A percentile compares a stretch with the other conserved stretches of the same genome.
Evolutionary conservation across 2,329 filamentous ascomycete genomes (phyloP).

Genomic region (Colletotrichum sp.): DNA sequence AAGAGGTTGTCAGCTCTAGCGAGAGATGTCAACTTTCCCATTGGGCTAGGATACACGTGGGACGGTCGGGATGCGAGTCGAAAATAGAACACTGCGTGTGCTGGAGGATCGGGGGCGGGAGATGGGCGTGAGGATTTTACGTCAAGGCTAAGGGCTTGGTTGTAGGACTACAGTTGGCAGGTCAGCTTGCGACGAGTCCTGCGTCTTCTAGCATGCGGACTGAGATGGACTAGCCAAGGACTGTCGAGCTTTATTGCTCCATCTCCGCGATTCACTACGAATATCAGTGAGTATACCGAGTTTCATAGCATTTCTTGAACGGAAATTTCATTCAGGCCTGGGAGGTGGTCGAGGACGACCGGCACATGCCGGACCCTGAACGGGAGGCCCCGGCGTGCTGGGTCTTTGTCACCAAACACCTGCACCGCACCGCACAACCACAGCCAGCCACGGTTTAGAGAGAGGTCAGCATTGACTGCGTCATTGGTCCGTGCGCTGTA

Average conservation of each 20-base stretch:
- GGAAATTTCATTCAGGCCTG: neutral
- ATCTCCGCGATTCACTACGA: neutral
- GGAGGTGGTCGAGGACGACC: neutral
- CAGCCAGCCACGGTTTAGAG: rapidly evolving
- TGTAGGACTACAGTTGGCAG: neutral
- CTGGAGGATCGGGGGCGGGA: neutral
- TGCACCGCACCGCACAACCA: neutral
- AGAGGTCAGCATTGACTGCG: neutral
- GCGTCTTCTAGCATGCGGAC: neutral
- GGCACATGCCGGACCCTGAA: constrained; percentile 7
- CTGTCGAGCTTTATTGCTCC: neutral
- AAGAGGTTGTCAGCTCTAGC: neutral
- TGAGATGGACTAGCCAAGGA: too few species aligned
- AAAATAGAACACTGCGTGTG: neutral
- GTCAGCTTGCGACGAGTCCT: neutral
- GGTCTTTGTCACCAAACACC: neutral
- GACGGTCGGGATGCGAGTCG: neutral
- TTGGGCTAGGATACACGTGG: neutral
- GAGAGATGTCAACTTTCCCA: neutral
- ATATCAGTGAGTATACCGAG: rapidly evolving
- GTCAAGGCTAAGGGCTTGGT: neutral
- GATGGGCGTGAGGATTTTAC: neutral
- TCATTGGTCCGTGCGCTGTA: neutral
- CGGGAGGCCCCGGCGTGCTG: constrained; percentile 7
- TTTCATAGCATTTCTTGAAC: neutral